phyloP scores from a whole-genome alignment of 371 early-diverging fungal species.

The Nematocida ausubeli region DNA sequence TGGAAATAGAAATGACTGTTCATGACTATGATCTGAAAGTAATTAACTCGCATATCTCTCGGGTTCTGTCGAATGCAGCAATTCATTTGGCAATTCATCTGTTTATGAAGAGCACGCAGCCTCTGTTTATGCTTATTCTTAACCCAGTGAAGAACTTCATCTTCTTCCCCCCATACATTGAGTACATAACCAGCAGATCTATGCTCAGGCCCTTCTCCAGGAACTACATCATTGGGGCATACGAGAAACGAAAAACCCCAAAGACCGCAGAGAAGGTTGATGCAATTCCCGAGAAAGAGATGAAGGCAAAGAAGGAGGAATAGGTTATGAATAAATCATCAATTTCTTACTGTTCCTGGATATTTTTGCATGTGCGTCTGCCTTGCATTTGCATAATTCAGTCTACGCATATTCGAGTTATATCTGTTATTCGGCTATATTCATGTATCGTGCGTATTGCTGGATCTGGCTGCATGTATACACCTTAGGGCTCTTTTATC shows the following conservation, averaged over 20 bases:
- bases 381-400: no score
- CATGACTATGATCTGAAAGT: constrained; percentile 66
- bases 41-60: constrained; percentile 51
- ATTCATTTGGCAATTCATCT: constrained; percentile 60
- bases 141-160: constrained; percentile 61
- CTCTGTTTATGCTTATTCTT: constrained; percentile 60
- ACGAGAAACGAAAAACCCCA: constrained; percentile 57
- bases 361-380: no score
- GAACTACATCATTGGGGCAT: constrained; percentile 63
- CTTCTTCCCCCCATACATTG: constrained; percentile 65
- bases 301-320: constrained; percentile 52
- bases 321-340: constrained; percentile 6
- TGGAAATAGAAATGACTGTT: constrained; percentile 65
- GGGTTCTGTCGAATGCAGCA: constrained; percentile 50
- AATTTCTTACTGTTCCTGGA: no score
- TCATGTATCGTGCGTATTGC: no score
- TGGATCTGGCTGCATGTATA: no score
- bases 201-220: constrained; percentile 68
- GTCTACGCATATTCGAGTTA: no score
- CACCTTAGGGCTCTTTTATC: no score
- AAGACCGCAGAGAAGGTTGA: constrained; percentile 25
- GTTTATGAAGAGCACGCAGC: constrained; percentile 60
- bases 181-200: constrained; percentile 60
- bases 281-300: constrained; percentile 16
- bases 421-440: no score